Conservation (phyloP, 495 filamentous ascomycete species). For the Neurospora sp. region DNA sequence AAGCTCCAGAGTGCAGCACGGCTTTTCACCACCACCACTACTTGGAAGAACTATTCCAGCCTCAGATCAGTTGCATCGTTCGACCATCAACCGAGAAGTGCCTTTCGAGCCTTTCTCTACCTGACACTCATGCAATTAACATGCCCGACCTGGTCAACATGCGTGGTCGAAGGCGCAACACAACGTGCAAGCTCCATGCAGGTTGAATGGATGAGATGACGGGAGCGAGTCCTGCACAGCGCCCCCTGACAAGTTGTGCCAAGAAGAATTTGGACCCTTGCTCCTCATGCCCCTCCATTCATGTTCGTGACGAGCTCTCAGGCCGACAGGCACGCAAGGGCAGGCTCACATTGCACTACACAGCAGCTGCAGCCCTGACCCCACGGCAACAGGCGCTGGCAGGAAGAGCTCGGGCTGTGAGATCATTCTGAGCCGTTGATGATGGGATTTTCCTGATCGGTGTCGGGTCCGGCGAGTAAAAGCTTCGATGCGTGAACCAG, state of each 20-base stretch:
- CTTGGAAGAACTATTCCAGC: not conserved
- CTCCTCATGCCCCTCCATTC: not conserved
- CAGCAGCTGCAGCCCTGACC: not conserved
- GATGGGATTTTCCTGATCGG: not conserved
- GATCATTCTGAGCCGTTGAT: not conserved
- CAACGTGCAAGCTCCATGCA: not conserved
- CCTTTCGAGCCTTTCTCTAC: not conserved
- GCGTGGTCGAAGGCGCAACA: not conserved
- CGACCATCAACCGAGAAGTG: not conserved
- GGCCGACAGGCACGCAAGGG: not conserved
- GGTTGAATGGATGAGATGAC: not conserved
- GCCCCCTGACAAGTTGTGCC: not conserved
- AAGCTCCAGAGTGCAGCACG: not conserved
- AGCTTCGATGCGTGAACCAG: not conserved
- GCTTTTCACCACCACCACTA: not conserved
- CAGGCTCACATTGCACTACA: not conserved
- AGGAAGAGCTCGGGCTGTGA: not conserved
- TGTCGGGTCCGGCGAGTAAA: not conserved
- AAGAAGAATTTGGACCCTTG: not conserved
- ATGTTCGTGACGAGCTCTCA: not conserved
- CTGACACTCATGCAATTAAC: not conserved
- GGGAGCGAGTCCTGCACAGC: not conserved
- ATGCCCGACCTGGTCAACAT: not conserved
- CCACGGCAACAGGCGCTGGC: not conserved
- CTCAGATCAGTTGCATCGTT: not conserved